Evolutionary conservation across 148 eudicot species (phyloP), one percentile per base, ranked within the genome.

Genomic region (Vaccinium corymbosum): DNA sequence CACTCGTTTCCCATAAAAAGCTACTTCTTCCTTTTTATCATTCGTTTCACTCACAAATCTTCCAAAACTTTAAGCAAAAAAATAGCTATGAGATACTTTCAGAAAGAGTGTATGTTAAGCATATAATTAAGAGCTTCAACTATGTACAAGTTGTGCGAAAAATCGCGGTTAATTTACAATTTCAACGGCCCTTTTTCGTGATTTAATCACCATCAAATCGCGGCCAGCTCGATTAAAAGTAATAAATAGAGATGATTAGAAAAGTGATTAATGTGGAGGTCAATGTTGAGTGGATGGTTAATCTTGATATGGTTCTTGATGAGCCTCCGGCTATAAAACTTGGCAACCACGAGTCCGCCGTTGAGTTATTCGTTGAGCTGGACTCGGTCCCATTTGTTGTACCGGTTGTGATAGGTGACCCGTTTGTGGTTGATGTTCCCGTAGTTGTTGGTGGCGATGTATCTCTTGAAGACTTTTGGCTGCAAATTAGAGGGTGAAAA

Each of bases 381-480:
- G 68, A 61, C 2, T 84, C 84, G 9, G 85, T 79, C 19, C 53
- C 80, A 0, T 84, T 83, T 49, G 83, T 57, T 10, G 81, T 52
- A 17, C 59, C 1, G 0, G 59, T 59, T 62, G 75, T 70, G 42
- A 29, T 0, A 10, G 75, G 46, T 6, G 73, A 49, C 14, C 52
- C 68, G 76, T 16, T 85, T 48, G 84, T 56, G 8, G 79, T 20
- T 51, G 38, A 15, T 8, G 81, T 71, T 50, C 75, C 87, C 0
- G 75, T 2, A 0, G 48, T 50, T 13, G 84, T 27, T 79, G 86
- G 29, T 27, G 88, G 17, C 13, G 94, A 64, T 35, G 90, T 74
- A 78, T 85, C 89, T 50, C 76, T 89, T 11, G 91, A 88, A n/a
- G 93, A 90, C 80, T 91, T 93, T 77, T 88, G 90, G 83, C 95